Conservation (phyloP, 2,329 filamentous ascomycete genomes). For the Zymoseptoria ardabiliae region DNA sequence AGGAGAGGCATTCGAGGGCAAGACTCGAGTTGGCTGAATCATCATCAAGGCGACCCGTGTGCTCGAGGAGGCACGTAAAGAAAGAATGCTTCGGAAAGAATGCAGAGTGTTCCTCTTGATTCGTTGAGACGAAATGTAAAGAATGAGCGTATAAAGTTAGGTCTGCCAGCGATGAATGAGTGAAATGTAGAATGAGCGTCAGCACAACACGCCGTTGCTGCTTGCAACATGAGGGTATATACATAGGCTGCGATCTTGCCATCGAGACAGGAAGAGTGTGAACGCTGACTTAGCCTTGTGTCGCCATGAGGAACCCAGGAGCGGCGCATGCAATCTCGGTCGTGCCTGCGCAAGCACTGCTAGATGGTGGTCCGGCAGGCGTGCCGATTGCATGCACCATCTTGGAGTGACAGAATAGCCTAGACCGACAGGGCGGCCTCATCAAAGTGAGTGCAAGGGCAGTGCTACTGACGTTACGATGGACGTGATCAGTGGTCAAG, state of each 20-base stretch:
- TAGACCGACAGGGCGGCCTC: slow-evolving; percentile 16
- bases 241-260: slow-evolving; percentile 8
- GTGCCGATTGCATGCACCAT: slow-evolving; percentile 22
- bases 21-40: slow-evolving; percentile 32
- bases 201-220: slow-evolving; percentile 13
- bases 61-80: slow-evolving; percentile 25
- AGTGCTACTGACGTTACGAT: slow-evolving; percentile 18
- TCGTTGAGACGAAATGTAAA: slow-evolving; percentile 26
- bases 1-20: slow-evolving; percentile 38
- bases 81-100: slow-evolving; percentile 37
- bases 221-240: slow-evolving; percentile 25
- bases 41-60: slow-evolving; percentile 19
- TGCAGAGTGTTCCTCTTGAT: slow-evolving; percentile 20
- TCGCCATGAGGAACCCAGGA: slow-evolving; percentile 21
- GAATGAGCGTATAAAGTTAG: slow-evolving; percentile 40
- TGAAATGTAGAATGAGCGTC: slow-evolving; percentile 26
- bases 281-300: slow-evolving; percentile 28
- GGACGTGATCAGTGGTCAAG: slow-evolving; percentile 15
- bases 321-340: slow-evolving; percentile 26
- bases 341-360: slow-evolving; percentile 20
- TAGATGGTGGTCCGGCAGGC: slow-evolving; percentile 22
- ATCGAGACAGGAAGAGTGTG: slow-evolving; percentile 19
- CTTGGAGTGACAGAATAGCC: slow-evolving; percentile 11
- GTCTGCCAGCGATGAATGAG: slow-evolving; percentile 36
- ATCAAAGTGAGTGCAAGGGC: slow-evolving; percentile 27